These are phyloP conservation scores for Talaromyces nanjingensis DNA, from an alignment of 495 filamentous ascomycete genomes.

Conservation along the genomic window DNA sequence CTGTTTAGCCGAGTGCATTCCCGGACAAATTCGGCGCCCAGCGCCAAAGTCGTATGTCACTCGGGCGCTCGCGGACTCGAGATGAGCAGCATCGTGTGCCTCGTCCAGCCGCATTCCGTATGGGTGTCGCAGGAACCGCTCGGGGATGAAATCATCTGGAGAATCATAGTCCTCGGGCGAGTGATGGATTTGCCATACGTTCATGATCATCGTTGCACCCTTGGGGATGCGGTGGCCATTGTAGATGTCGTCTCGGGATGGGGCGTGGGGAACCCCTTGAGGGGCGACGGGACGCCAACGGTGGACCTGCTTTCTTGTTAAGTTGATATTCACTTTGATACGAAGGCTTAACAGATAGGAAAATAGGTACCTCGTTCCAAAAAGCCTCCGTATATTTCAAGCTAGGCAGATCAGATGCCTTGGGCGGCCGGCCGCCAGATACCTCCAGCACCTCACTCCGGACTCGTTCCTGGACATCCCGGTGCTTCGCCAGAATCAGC, in stretches of 20 bases:
- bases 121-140: slow-evolving; percentile 29
- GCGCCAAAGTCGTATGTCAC: slow-evolving; percentile 43
- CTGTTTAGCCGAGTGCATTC: slow-evolving; percentile 46
- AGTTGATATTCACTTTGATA: slow-evolving; percentile 17
- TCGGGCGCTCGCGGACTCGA: too few species aligned
- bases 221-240: slow-evolving; percentile 49
- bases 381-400: too few species aligned
- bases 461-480: too few species aligned
- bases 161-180: too few species aligned
- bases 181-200: slow-evolving; percentile 22
- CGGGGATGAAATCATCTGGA: slow-evolving; percentile 29
- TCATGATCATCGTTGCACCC: slow-evolving; percentile 40
- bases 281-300: slow-evolving; percentile 53
- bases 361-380: too few species aligned
- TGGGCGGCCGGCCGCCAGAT: too few species aligned
- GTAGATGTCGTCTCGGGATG: slow-evolving; percentile 47
- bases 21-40: slow-evolving; percentile 54
- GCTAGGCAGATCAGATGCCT: too few species aligned
- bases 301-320: slow-evolving; percentile 43
- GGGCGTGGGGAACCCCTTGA: slow-evolving; percentile 47
- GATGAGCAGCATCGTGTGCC: too few species aligned
- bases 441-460: too few species aligned
- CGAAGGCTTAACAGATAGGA: slow-evolving; percentile 38
- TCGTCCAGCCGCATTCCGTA: too few species aligned
- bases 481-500: too few species aligned